Evolutionary conservation across 1,284 basidiomycete species (phyloP).

Genomic region (Lentinus polychrous): DNA sequence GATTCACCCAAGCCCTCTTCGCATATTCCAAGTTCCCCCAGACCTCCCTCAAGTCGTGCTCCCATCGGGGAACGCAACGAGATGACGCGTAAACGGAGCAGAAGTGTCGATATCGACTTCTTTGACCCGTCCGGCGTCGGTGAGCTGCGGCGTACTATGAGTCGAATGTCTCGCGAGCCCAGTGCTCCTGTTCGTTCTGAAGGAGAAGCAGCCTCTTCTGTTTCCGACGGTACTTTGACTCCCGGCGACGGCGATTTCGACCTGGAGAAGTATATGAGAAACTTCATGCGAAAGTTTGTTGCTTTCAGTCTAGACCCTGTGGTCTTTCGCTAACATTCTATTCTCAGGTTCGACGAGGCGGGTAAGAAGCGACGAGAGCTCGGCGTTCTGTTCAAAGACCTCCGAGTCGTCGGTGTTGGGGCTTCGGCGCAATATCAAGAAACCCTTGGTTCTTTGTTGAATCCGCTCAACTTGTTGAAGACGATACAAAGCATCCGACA

Average conservation of each 20-base stretch:
- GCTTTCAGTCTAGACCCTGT: neutral
- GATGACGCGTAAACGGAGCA: too few relatives aligned
- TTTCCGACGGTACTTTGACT: conserved; percentile 20
- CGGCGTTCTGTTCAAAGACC: conserved; percentile 42
- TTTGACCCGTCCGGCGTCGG: conserved; percentile 3
- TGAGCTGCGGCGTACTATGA: neutral
- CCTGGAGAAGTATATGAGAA: conserved; percentile 36
- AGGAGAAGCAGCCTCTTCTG: neutral
- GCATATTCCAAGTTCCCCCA: too few relatives aligned
- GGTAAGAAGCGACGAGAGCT: conserved; percentile 38
- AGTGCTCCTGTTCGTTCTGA: neutral
- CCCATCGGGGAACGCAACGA: too few relatives aligned
- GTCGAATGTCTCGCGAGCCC: neutral
- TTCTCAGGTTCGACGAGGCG: conserved; percentile 34
- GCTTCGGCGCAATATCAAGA: conserved; percentile 32
- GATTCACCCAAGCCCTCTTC: too few relatives aligned
- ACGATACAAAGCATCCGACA: conserved; percentile 25
- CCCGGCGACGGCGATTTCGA: conserved; percentile 34
- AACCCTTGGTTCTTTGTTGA: conserved; percentile 35
- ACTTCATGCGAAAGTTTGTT: conserved; percentile 33
- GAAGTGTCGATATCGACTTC: conserved; percentile 2
- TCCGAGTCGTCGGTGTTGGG: conserved; percentile 42
- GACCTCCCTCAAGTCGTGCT: too few relatives aligned
- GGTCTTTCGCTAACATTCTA: neutral
- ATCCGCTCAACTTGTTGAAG: conserved; percentile 25